Conservation (phyloP, 140 eudicot species). For the Flaveria floridana region DNA sequence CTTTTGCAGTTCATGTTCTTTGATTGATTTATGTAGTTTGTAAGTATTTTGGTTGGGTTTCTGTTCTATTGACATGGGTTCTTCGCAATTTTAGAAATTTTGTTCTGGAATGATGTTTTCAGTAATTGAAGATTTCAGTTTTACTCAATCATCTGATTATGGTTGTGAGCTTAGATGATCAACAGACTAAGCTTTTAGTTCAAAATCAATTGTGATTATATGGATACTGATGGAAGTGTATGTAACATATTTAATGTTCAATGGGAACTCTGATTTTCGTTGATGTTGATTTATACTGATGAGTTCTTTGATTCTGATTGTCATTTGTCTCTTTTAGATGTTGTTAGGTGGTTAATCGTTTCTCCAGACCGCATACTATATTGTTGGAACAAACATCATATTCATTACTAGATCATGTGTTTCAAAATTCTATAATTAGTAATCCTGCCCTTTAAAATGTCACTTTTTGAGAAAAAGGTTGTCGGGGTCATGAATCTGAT, state of each 20-base stretch:
- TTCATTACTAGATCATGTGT: background rate
- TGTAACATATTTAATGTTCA: no score
- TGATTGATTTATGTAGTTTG: background rate
- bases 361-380: background rate
- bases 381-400: conserved; percentile 4
- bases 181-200: background rate
- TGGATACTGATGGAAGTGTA: background rate
- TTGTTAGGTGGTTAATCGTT: background rate
- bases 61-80: background rate
- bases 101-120: no score
- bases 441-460: background rate
- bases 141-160: no score
- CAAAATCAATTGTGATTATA: conserved; percentile 11
- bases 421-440: background rate
- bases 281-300: background rate
- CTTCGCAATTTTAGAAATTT: background rate
- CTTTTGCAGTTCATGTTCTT: background rate
- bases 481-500: background rate
- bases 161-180: conserved; percentile 1
- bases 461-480: background rate
- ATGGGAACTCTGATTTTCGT: no score
- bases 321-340: conserved; percentile 1
- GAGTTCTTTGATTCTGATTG: background rate
- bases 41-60: background rate
- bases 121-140: no score